Conservation (phyloP, 116 monocot species). For the Thalassia testudinum region DNA sequence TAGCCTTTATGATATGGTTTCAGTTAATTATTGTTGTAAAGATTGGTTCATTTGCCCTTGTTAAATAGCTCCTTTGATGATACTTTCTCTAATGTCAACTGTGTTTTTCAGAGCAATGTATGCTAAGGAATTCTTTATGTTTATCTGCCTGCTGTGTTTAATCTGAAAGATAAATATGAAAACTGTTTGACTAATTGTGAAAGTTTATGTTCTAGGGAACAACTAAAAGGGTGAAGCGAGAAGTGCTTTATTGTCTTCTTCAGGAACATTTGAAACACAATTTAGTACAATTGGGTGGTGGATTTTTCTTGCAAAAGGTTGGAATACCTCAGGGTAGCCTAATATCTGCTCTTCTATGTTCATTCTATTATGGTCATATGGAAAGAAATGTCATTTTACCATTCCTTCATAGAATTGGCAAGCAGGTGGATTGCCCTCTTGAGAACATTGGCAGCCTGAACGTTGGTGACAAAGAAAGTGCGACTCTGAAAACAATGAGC, state of each 20-base stretch:
- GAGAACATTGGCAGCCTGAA: not conserved
- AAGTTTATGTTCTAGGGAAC: constrained; percentile 18
- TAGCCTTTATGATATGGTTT: too few species aligned
- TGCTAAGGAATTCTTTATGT: too few species aligned
- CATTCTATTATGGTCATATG: constrained; percentile 74
- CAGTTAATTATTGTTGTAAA: too few species aligned
- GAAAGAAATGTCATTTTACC: constrained; percentile 62
- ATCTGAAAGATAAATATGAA: too few species aligned
- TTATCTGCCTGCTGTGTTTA: too few species aligned
- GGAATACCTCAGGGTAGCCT: constrained; percentile 81
- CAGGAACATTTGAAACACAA: constrained; percentile 51
- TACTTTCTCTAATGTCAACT: too few species aligned
- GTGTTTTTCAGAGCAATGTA: too few species aligned
- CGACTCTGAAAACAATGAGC: not conserved
- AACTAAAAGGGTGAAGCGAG: constrained; percentile 9
- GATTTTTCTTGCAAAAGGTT: constrained; percentile 64
- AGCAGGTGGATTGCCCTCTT: not conserved
- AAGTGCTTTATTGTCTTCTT: constrained; percentile 25
- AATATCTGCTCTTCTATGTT: constrained; percentile 77
- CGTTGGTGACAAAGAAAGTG: not conserved
- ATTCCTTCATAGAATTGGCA: constrained; percentile 30
- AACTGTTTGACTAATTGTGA: too few species aligned
- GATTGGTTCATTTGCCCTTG: too few species aligned
- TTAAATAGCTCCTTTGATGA: too few species aligned
- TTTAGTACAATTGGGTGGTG: constrained; percentile 33